Conservation (phyloP, 768 basidiomycete species). For the Leccinellum rugosiceps region DNA sequence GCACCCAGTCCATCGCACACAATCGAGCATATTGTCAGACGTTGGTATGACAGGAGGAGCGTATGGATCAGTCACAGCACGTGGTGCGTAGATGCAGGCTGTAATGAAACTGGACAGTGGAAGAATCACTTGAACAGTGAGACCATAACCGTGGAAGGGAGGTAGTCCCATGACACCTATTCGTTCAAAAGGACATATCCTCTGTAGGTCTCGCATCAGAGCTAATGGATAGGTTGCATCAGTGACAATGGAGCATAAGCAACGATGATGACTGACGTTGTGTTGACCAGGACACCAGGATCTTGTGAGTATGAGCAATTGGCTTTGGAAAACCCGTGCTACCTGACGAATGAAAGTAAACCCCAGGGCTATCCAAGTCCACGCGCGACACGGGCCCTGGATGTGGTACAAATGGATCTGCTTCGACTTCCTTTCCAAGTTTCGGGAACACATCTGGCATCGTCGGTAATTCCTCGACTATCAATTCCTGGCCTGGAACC, state of each 20-base stretch:
- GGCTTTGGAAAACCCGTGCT: slow-evolving; percentile 47
- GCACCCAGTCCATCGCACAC: slow-evolving; percentile 5
- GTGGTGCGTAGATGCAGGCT: slow-evolving; percentile 34
- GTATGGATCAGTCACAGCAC: not conserved
- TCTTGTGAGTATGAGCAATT: slow-evolving; percentile 32
- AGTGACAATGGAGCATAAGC: not conserved
- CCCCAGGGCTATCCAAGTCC: not conserved
- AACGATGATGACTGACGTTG: slow-evolving; percentile 26
- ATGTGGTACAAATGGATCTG: slow-evolving; percentile 10
- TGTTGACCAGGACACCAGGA: slow-evolving; percentile 28
- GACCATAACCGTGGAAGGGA: slow-evolving; percentile 38
- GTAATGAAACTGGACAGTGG: slow-evolving; percentile 27
- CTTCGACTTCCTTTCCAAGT: slow-evolving; percentile 30
- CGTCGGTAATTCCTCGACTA: slow-evolving; percentile 10
- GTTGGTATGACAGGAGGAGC: slow-evolving; percentile 20
- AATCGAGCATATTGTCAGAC: slow-evolving; percentile 19
- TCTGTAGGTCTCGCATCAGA: not conserved
- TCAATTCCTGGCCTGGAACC: not conserved
- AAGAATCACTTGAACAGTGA: slow-evolving; percentile 28
- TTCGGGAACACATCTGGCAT: slow-evolving; percentile 35
- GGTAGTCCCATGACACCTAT: slow-evolving; percentile 34
- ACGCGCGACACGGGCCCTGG: not conserved
- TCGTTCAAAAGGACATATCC: slow-evolving; percentile 8
- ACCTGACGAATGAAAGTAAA: slow-evolving; percentile 24
- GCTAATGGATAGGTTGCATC: not conserved